Percentiles rank a stretch among this genome's conserved stretches.
These are phyloP conservation scores for Phytophthora tubulina DNA, from an alignment of 352 stramenopile genomes.

Conservation along the genomic window DNA sequence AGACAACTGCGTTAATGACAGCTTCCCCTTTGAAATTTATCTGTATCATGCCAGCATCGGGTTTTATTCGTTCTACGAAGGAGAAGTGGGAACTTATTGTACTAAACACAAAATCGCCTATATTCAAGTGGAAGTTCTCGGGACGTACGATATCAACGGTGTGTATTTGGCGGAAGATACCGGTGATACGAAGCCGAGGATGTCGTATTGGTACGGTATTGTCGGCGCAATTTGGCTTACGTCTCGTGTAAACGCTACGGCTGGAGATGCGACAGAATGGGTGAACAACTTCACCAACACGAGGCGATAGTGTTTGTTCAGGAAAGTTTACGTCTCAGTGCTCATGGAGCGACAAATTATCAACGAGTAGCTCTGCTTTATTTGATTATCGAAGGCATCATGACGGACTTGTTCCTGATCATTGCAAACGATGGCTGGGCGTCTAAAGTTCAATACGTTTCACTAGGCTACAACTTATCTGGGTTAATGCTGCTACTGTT, in stretches of 20 bases:
- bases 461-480: conserved; percentile 14
- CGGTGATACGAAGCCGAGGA: neutral
- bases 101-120: neutral
- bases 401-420: conserved; percentile 24
- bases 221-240: conserved; percentile 9
- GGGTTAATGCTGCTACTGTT: conserved; percentile 17
- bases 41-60: conserved; percentile 16
- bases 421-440: conserved; percentile 20
- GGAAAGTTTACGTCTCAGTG: conserved; percentile 7
- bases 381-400: conserved; percentile 6
- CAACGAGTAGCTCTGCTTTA: conserved; percentile 11
- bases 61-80: conserved; percentile 18
- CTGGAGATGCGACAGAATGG: neutral
- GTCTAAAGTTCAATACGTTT: conserved; percentile 11
- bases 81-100: conserved; percentile 7
- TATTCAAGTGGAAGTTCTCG: conserved; percentile 1
- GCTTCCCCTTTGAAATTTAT: conserved; percentile 3
- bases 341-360: conserved; percentile 7
- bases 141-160: conserved; percentile 19
- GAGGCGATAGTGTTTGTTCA: conserved; percentile 10
- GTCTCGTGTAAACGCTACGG: conserved; percentile 1
- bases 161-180: conserved; percentile 5
- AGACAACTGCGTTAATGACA: conserved; percentile 12
- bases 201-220: conserved; percentile 16
- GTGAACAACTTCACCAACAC: neutral